phyloP scores from a whole-genome alignment of 352 stramenopile species.

The Phytophthora fragariaefolia region DNA sequence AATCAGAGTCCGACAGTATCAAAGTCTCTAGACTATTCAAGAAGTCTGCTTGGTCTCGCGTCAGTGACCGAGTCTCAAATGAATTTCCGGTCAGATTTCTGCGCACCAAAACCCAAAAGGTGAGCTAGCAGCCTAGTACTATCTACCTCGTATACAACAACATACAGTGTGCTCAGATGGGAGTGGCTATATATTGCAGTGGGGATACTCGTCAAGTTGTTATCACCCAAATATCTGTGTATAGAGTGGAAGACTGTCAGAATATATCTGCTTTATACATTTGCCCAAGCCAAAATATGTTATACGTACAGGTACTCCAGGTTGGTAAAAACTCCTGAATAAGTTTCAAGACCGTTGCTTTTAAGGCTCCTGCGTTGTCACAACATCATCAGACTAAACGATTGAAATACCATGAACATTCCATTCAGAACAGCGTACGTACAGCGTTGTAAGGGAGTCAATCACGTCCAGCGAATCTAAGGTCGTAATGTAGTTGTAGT shows the following conservation, averaged over 20 bases:
- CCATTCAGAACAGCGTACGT: slow-evolving; percentile 2
- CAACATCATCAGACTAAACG: background rate
- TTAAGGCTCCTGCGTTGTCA: slow-evolving; percentile 43
- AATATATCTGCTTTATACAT: too few species aligned
- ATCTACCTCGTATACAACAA: background rate
- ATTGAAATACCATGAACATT: background rate
- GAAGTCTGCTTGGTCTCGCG: slow-evolving; percentile 38
- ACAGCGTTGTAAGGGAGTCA: slow-evolving; percentile 32
- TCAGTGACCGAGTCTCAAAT: slow-evolving; percentile 40
- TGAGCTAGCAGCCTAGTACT: background rate
- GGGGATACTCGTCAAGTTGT: slow-evolving; percentile 57
- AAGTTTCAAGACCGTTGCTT: slow-evolving; percentile 64
- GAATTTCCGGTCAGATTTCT: slow-evolving; percentile 50
- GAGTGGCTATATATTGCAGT: slow-evolving; percentile 50
- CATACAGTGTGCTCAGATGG: slow-evolving; percentile 49
- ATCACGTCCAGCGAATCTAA: slow-evolving; percentile 29
- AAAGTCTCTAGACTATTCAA: slow-evolving; percentile 37
- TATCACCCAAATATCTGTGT: slow-evolving; percentile 47
- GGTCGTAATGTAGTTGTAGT: slow-evolving; percentile 42
- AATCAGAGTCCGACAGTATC: slow-evolving; percentile 38
- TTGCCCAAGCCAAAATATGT: too few species aligned
- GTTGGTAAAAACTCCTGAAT: slow-evolving; percentile 56
- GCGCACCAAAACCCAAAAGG: background rate
- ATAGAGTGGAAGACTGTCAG: background rate
- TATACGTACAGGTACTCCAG: slow-evolving; percentile 54